Evolutionary conservation across 2,329 filamentous ascomycete genomes (phyloP).

Genomic region (Colletotrichum sp.): DNA sequence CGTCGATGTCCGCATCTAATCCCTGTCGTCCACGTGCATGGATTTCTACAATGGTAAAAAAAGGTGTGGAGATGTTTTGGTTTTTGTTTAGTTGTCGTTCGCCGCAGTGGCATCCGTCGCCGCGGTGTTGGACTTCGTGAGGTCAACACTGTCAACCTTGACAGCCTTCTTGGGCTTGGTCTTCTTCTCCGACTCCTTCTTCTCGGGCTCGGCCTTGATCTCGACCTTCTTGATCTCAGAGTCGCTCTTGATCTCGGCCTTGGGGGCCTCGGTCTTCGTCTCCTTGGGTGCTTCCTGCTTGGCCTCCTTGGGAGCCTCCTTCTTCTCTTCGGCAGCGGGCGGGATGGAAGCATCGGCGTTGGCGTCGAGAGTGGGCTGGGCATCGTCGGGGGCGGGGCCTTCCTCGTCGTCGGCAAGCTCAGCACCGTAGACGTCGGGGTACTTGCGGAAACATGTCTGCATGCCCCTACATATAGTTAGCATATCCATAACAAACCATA

Average conservation of each 20-base stretch:
- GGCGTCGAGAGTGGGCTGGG: conserved; percentile 30
- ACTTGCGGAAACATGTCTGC: conserved; percentile 94
- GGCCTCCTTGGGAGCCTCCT: background rate
- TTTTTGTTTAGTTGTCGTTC: conserved; percentile 26
- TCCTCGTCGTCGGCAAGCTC: conserved; percentile 81
- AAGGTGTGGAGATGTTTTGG: background rate
- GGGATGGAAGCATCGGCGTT: conserved; percentile 22
- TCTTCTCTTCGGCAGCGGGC: background rate
- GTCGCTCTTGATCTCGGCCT: background rate
- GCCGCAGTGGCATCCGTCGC: conserved; percentile 36
- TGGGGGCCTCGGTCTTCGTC: background rate
- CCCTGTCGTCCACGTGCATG: background rate
- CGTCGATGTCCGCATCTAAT: background rate
- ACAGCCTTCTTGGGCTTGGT: background rate
- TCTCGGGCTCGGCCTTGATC: conserved; percentile 18
- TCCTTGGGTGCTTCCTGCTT: background rate
- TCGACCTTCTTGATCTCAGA: conserved; percentile 15
- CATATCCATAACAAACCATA: conserved; percentile 1
- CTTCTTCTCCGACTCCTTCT: conserved; percentile 6
- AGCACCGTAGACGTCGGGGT: conserved; percentile 91
- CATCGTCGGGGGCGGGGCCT: conserved; percentile 35
- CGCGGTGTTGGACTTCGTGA: conserved; percentile 25
- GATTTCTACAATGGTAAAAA: background rate
- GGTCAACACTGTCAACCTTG: conserved; percentile 9
- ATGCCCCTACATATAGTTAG: conserved; percentile 70